phyloP scores from a whole-genome alignment of 2,329 filamentous ascomycete genomes.

The Aureobasidium melanogenum region DNA sequence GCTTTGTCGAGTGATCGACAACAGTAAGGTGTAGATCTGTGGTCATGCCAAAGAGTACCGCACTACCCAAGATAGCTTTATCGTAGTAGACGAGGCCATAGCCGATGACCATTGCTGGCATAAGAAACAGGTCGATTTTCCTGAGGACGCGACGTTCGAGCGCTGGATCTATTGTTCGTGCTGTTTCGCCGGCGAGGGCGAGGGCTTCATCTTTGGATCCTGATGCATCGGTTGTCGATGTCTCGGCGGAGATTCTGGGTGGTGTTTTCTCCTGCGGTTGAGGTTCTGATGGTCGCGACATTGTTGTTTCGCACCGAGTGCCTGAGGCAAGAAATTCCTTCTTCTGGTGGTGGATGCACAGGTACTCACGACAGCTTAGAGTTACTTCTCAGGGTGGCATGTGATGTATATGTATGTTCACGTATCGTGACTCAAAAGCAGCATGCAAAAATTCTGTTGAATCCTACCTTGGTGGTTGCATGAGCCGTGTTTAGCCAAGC shows the following conservation, averaged over 20 bases:
- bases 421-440: background rate
- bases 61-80: conserved; percentile 66
- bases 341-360: background rate
- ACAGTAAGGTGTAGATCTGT: conserved; percentile 54
- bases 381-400: background rate
- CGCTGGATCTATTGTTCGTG: conserved; percentile 45
- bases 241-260: background rate
- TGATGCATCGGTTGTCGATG: background rate
- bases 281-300: background rate
- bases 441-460: background rate
- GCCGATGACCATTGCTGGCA: conserved; percentile 56
- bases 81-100: conserved; percentile 62
- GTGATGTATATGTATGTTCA: background rate
- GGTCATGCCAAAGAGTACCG: conserved; percentile 69
- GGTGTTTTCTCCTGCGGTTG: background rate
- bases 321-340: background rate
- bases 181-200: conserved; percentile 50
- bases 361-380: background rate
- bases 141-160: conserved; percentile 49
- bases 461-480: background rate
- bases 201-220: conserved; percentile 47
- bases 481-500: background rate
- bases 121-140: conserved; percentile 60
- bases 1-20: conserved; percentile 40
- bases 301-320: background rate